phyloP scores from a whole-genome alignment of 208 protist species.

The Leishmania arabica region DNA sequence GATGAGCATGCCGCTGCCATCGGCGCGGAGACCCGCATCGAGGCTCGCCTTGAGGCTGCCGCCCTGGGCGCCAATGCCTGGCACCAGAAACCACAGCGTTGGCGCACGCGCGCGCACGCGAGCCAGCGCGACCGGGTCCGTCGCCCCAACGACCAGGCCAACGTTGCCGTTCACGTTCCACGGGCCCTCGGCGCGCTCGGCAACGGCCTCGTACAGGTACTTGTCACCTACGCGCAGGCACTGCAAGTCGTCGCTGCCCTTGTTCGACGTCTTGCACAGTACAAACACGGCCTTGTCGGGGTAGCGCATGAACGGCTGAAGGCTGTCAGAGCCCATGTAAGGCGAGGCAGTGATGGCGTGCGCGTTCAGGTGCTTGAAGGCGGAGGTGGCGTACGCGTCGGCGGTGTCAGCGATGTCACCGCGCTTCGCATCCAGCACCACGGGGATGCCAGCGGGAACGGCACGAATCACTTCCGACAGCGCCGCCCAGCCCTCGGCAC shows the following conservation, averaged over 20 bases:
- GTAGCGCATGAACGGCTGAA: conserved; percentile 81
- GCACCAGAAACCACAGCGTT: conserved; percentile 88
- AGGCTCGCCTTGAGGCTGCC: conserved; percentile 77
- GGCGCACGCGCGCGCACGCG: conserved; percentile 77
- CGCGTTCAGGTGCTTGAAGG: conserved; percentile 76
- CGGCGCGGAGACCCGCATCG: conserved; percentile 70
- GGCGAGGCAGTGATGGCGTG: conserved; percentile 88
- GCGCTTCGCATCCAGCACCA: conserved; percentile 89
- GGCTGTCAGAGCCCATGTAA: conserved; percentile 89
- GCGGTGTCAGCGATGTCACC: conserved; percentile 89
- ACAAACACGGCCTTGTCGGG: conserved; percentile 80
- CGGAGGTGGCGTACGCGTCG: conserved; percentile 82
- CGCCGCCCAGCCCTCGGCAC: conserved; percentile 69
- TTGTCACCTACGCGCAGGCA: conserved; percentile 57
- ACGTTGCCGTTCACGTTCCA: conserved; percentile 85
- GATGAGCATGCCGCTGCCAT: conserved; percentile 82
- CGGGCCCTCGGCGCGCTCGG: conserved; percentile 65
- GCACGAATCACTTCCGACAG: conserved; percentile 63
- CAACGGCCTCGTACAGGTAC: conserved; percentile 81
- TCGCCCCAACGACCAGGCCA: conserved; percentile 86
- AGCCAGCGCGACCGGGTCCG: conserved; percentile 75
- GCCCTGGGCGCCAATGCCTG: conserved; percentile 86
- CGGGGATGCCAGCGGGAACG: conserved; percentile 76
- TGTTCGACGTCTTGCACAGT: conserved; percentile 91
- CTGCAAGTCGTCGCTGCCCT: conserved; percentile 87